Base-by-base conservation (phyloP, 1,139 yeast species). In the Taiozyma sp. region DNA sequence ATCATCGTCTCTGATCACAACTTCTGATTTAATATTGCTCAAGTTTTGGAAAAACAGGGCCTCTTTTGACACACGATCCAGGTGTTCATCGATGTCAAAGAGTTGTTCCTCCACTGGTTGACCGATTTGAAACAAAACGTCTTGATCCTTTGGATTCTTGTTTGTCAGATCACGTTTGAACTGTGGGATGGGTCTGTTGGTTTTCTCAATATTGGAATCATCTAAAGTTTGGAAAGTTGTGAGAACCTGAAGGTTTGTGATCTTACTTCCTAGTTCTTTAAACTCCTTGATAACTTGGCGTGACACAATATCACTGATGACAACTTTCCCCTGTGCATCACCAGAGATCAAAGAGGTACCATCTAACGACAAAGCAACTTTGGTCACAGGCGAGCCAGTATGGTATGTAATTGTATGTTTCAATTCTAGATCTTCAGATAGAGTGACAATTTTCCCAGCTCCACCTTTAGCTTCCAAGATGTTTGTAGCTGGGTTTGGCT, bases 281-380 rank as follows among this genome's bases (percentile, higher is more conserved):
- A 87, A 74, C 28, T 83, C 79, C 61, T 84, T 83, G 28, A 84
- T 72, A 23, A 87, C 83, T 70, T 93, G 98, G 61, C 81, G 81
- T 2, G 97, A 85, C 8, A 82, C 80, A 9, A 87, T 74, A 65
- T 92, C 97, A 62, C 87, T 78, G 0, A 85, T 78, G 48, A 79
- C 78, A 1, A 89, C 81, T 40, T 80, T 74, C 1, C 98, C 98
- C 34, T 46, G 30, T 0, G 75, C 69, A 64, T 89, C 96, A 24
- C 97, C 98, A 10, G 92, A 81, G 2, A 87, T 71, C 10, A 93
- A 63, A 44, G 73, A 67, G 24, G 92, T 82, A 3, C 95, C 97
- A 64, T 93, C 98, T 62, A 87, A 72, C 1, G 92, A 83, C 3
- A 89, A 67, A 2, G 72, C 72, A 50, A 91, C 57, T 34, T 80